Evolutionary conservation across 345 rosid genomes (phyloP).

Genomic region (Eutrema heterophyllum): DNA sequence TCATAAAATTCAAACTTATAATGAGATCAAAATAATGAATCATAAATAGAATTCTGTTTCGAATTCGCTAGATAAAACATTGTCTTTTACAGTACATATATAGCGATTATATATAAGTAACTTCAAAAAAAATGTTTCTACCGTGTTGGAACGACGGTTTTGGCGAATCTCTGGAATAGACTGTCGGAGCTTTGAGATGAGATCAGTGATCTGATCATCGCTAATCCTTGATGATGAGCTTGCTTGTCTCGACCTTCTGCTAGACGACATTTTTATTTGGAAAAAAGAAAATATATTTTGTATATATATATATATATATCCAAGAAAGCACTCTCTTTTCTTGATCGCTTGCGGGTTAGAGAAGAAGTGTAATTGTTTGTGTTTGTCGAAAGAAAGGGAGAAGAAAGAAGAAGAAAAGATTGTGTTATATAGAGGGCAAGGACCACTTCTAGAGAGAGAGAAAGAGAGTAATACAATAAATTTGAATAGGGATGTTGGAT

Average conservation of each 20-base stretch:
- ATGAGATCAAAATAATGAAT: too few relatives aligned
- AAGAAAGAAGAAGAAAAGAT: slow-evolving; percentile 44
- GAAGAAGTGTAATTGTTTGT: neutral
- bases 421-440: slow-evolving; percentile 59
- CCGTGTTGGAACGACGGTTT: slow-evolving; percentile 76
- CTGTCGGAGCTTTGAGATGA: slow-evolving; percentile 76
- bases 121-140: slow-evolving; percentile 1
- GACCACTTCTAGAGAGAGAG: slow-evolving; percentile 46
- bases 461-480: slow-evolving; percentile 35
- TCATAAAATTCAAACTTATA: slow-evolving; percentile 1
- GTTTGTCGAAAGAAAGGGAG: slow-evolving; percentile 28
- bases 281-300: neutral
- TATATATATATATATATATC: neutral
- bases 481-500: slow-evolving; percentile 66
- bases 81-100: neutral
- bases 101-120: neutral
- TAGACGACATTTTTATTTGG: slow-evolving; percentile 67
- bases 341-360: slow-evolving; percentile 18
- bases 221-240: slow-evolving; percentile 63
- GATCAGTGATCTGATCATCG: slow-evolving; percentile 89
- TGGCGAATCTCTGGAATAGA: slow-evolving; percentile 88
- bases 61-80: too few relatives aligned
- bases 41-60: too few relatives aligned
- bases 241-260: slow-evolving; percentile 86
- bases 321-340: slow-evolving; percentile 7